Evolutionary conservation across 495 filamentous ascomycete species (phyloP), one percentile per base, ranked within the genome.

Genomic region (Aspergillus taichungensis): DNA sequence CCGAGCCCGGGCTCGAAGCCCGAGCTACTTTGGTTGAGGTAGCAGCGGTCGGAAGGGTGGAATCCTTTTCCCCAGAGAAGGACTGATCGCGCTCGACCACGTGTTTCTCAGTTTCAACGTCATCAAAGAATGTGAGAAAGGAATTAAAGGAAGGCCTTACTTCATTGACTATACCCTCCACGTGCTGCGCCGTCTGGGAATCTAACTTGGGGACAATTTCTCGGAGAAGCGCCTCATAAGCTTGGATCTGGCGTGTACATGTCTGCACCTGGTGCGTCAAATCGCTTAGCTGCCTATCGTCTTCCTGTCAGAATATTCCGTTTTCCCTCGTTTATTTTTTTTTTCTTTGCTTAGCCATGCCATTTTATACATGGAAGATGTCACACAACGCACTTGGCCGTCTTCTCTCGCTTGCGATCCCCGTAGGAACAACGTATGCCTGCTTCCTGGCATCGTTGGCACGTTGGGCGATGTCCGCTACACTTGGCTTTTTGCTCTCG

Each of bases 401-500:
- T 68, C 50, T 71, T 73, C 55, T 82, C 79, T 42, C 72, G 71
- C 49, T 82, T 82, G 30, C 76, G 73, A 46, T 80, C 74, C 10
- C 66, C 69, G 57, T 82, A 83, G 5, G 63, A 62, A 49, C 79
- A 83, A 6, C 13, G 39, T 29, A 73, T 56, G 13, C 64, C 64
- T 14, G 71, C 66, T 47, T 79, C 74, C 57, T 68, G 60, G 49
- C 79, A 83, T 47, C 79, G 70, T 34, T 72, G 69, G 55, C 79
- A 83, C 13, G 56, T 54, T 33, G 79, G 79, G 40, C 66, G 67
- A 45, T 72, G 72, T 8, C 78, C 78, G 46, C 69, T 79, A 56
- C 77, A 80, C 59, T 80, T 82, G 47, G 77, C 75, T 52, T 83
- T 83, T 50, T 84, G 74, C 45, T 85, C 81, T 8, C 83, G 72